Evolutionary conservation across 176 grass and related monocot species (phyloP).

Genomic region (Avena eriantha): DNA sequence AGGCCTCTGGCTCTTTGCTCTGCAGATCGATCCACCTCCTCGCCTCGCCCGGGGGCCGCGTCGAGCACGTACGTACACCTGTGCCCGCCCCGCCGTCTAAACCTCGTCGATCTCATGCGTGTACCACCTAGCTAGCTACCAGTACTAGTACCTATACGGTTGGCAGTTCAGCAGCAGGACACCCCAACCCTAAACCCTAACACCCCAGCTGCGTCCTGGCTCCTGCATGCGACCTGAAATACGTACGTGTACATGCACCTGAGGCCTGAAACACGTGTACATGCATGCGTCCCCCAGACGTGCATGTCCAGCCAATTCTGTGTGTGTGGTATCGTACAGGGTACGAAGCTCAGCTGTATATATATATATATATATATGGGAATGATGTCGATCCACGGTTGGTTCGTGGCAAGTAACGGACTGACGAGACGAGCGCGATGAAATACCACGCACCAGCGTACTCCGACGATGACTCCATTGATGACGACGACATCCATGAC

Average conservation of each 20-base stretch:
- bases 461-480: neutral
- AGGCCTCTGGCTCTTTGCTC: neutral
- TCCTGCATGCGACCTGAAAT: no score
- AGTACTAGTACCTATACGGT: no score
- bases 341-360: neutral
- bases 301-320: neutral
- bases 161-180: no score
- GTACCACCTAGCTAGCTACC: neutral
- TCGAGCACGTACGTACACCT: neutral
- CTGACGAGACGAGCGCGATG: neutral
- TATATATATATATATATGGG: neutral
- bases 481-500: neutral
- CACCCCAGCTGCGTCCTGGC: no score
- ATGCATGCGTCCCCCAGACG: no score
- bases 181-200: no score
- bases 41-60: no score
- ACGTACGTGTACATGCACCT: no score
- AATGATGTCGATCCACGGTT: neutral
- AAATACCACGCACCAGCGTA: neutral
- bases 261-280: no score
- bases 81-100: no score
- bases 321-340: neutral
- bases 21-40: neutral
- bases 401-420: neutral
- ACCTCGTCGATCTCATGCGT: neutral